Evolutionary conservation across 371 early-diverging fungal genomes (phyloP).

Genomic region (Mucor irregularis): DNA sequence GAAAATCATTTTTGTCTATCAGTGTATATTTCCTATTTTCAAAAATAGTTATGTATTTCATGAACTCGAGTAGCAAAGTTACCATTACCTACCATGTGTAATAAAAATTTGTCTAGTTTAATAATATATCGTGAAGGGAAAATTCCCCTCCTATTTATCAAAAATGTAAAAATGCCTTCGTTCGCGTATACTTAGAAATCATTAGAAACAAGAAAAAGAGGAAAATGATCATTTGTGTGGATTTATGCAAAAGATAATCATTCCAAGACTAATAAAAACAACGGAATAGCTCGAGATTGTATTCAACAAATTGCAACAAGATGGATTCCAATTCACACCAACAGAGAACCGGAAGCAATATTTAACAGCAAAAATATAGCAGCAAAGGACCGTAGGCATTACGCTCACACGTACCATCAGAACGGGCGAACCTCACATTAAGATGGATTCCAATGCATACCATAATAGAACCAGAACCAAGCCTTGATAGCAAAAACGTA

Average conservation of each 20-base stretch:
- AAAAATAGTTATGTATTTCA: background rate
- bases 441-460: constrained; percentile 14
- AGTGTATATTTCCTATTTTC: constrained; percentile 1
- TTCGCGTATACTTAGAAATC: too few species aligned
- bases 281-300: constrained; percentile 2
- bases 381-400: constrained; percentile 11
- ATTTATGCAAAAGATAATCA: too few species aligned
- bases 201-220: too few species aligned
- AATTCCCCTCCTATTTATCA: too few species aligned
- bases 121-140: too few species aligned
- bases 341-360: background rate
- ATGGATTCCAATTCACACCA: background rate
- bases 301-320: too few species aligned
- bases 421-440: constrained; percentile 14
- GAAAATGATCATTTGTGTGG: too few species aligned
- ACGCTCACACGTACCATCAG: constrained; percentile 11
- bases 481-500: background rate
- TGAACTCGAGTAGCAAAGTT: too few species aligned
- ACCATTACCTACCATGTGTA: too few species aligned
- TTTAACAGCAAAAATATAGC: background rate
- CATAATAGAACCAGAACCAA: background rate
- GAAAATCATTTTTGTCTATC: too few species aligned
- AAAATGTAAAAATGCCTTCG: too few species aligned
- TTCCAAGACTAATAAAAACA: background rate
- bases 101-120: too few species aligned